Evolutionary conservation across 306 rosid genomes (phyloP).

Genomic region (Hippophae tibetana): DNA sequence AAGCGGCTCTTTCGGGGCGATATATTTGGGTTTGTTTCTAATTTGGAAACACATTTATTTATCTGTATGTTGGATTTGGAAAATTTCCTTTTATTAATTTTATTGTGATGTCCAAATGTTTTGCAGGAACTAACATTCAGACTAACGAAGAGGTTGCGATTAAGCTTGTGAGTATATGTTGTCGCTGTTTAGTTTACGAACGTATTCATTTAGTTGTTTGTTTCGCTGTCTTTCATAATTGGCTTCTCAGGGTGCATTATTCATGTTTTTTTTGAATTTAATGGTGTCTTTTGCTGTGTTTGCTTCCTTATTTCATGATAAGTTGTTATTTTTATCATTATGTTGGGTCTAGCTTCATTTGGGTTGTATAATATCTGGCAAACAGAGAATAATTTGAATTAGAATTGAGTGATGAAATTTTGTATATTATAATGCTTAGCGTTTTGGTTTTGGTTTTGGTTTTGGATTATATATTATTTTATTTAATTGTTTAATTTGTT

Average conservation of each 20-base stretch:
- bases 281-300: too few relatives aligned
- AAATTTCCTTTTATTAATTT: conserved; percentile 6
- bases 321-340: too few relatives aligned
- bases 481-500: background rate
- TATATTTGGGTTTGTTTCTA: conserved; percentile 61
- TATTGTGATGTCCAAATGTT: conserved; percentile 21
- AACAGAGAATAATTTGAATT: too few relatives aligned
- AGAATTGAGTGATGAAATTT: conserved; percentile 18
- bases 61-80: background rate
- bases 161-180: conserved; percentile 69
- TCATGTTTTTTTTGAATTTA: too few relatives aligned
- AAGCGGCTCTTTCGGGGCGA: conserved; percentile 93
- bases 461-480: background rate
- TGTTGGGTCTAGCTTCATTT: too few relatives aligned
- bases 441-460: too few relatives aligned
- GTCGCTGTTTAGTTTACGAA: background rate
- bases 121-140: conserved; percentile 80
- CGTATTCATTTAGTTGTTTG: background rate
- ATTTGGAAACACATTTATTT: background rate
- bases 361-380: too few relatives aligned
- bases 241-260: too few relatives aligned
- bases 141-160: conserved; percentile 95
- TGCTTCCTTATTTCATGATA: too few relatives aligned
- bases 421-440: too few relatives aligned
- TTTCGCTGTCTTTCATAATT: too few relatives aligned